These are phyloP conservation scores for Corynascus novoguineensis DNA, from an alignment of 495 filamentous ascomycete genomes.

Conservation along the genomic window DNA sequence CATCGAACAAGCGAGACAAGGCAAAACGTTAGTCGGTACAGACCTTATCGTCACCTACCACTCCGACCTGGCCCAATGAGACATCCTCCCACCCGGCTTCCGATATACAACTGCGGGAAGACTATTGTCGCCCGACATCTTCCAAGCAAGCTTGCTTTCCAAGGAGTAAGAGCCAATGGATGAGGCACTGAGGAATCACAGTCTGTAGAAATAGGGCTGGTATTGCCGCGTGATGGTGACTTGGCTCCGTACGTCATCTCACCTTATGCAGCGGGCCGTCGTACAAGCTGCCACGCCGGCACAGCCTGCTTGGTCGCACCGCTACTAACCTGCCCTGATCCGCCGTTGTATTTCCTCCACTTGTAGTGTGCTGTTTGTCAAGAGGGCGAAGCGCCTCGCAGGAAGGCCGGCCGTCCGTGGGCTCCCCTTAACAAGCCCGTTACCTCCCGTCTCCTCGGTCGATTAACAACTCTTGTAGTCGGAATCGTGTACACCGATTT, in stretches of 20 bases:
- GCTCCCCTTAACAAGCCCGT: background rate
- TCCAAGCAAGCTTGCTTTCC: background rate
- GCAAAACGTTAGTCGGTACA: too few relatives aligned
- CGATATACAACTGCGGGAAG: background rate
- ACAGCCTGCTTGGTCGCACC: too few relatives aligned
- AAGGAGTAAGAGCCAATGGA: background rate
- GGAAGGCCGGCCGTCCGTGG: background rate
- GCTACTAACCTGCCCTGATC: too few relatives aligned
- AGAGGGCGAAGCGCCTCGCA: conserved; percentile 1
- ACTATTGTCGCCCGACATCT: background rate
- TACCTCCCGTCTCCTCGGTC: background rate
- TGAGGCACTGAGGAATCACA: background rate
- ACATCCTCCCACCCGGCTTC: background rate
- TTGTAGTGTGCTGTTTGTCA: conserved; percentile 1
- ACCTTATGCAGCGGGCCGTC: too few relatives aligned
- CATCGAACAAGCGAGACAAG: too few relatives aligned
- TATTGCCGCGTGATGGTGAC: background rate
- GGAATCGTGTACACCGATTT: background rate
- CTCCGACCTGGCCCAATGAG: background rate
- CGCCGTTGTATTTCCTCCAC: background rate
- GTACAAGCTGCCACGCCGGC: too few relatives aligned
- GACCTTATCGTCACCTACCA: conserved; percentile 1
- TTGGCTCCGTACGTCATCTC: background rate
- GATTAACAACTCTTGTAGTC: background rate
- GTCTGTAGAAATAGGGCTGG: background rate